A percentile compares a stretch with the other conserved stretches of the same genome.
Evolutionary conservation across 2,329 filamentous ascomycete genomes (phyloP).

Genomic region (Tolypocladium pustulatum): DNA sequence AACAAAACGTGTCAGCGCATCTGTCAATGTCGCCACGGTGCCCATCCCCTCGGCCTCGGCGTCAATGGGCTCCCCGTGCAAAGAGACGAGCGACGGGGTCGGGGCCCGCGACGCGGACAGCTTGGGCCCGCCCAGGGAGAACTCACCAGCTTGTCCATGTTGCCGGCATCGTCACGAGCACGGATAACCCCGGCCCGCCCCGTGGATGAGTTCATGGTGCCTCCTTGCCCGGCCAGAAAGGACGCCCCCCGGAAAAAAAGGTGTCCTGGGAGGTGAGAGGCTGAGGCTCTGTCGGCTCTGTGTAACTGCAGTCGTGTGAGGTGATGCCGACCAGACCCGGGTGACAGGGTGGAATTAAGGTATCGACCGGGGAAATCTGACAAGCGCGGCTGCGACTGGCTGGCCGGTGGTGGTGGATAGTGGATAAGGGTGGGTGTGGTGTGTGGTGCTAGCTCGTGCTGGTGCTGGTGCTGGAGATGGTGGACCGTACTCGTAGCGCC

Average conservation of each 20-base stretch:
- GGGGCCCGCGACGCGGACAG: background rate
- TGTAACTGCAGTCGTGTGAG: conserved; percentile 9
- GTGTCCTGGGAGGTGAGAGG: conserved; percentile 1
- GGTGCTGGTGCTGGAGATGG: background rate
- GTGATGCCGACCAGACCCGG: conserved; percentile 7
- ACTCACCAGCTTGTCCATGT: conserved; percentile 51
- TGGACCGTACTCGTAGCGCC: background rate
- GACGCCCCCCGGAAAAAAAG: conserved; percentile 4
- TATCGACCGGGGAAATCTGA: conserved; percentile 5
- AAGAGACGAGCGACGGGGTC: background rate
- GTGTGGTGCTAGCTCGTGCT: background rate
- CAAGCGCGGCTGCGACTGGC: conserved; percentile 4
- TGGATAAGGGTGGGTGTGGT: conserved; percentile 4
- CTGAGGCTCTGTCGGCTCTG: conserved; percentile 1
- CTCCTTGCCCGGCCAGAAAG: conserved; percentile 6
- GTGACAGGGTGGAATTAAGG: conserved; percentile 9
- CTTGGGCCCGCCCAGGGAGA: conserved; percentile 4
- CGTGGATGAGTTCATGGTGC: conserved; percentile 30
- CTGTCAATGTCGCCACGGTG: background rate
- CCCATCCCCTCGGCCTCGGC: background rate
- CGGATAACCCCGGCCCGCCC: conserved; percentile 49
- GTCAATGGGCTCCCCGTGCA: background rate
- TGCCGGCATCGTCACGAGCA: conserved; percentile 38
- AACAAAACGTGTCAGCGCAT: background rate
- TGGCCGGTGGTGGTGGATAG: conserved; percentile 7